phyloP scores from a whole-genome alignment of 768 basidiomycete genomes.

The Hypholoma fasciculare region DNA sequence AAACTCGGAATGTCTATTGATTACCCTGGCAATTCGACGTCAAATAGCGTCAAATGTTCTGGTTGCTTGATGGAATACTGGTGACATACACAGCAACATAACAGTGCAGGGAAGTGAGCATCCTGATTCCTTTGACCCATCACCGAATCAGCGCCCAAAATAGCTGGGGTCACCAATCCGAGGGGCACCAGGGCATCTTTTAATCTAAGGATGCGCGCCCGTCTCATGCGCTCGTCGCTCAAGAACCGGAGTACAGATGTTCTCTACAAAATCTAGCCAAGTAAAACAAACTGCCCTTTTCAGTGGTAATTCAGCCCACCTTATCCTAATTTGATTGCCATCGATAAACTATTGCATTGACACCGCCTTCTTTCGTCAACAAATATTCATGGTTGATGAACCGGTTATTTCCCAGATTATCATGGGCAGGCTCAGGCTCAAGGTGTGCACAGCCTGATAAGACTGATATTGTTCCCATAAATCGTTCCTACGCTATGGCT shows the following conservation, averaged over 20 bases:
- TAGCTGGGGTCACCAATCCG: not conserved
- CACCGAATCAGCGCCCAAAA: not conserved
- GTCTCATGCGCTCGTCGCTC: no score
- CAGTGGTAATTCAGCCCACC: no score
- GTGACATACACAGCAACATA: slow-evolving; percentile 21
- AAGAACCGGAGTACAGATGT: no score
- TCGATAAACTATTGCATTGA: no score
- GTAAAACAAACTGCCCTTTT: no score
- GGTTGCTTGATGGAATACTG: slow-evolving; percentile 5
- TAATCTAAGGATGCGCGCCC: no score
- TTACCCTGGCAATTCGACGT: not conserved
- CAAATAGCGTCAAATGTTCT: not conserved
- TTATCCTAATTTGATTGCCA: no score
- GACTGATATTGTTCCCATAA: not conserved
- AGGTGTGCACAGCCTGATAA: not conserved
- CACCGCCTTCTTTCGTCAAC: not conserved
- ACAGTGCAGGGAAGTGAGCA: not conserved
- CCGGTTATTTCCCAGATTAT: not conserved
- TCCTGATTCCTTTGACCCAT: not conserved
- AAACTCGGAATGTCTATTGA: slow-evolving; percentile 3
- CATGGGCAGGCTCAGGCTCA: not conserved
- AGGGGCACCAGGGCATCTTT: no score
- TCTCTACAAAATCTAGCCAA: no score
- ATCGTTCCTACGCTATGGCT: not conserved
- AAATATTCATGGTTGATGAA: not conserved